Evolutionary conservation across 176 grass and related monocot species (phyloP), one percentile per base, ranked within the genome.

Genomic region (Eragrostis nindensis): DNA sequence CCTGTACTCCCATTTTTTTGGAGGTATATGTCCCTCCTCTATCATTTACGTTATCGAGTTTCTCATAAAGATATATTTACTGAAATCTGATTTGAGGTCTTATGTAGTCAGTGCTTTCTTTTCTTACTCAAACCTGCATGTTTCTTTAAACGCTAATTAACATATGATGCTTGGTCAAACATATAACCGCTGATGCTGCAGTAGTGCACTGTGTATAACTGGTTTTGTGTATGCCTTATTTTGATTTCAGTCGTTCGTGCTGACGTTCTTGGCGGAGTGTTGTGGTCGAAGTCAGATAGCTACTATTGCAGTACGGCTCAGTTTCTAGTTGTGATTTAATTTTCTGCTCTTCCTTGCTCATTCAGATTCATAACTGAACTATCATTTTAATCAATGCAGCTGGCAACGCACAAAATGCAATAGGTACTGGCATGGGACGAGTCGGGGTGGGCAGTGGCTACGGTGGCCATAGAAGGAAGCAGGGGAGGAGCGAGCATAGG

Each of bases 201-300:
- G 14, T 49, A 38, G 1, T 62, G 26, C 17, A 11, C 39, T 42
- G 27, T 52, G 11, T 79, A 44, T 79, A 19, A 68, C 46, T 11
- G 29, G 42, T 19, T 74, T 80, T 61, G 32, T 36, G 0, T 45
- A 19, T 44, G 42, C 19, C 32, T 29, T 64, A 21, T 50, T 75
- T 67, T 71, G 27, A 68, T 60, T 91, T 41, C 88, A 98, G 92
- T 98, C 95, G 66, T 98, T 98, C 86, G 89, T 98, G 76, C 82
- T 98, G 84, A 98, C 95, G 15, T 98, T 98, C 84, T 73, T 98
- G 68, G 95, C 95, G 32, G 95, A 98, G 83, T 95, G 92, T 92
- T 92, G 95, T 2, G 95, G 95, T 68, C 95, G 90, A 47, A 98
- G 95, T 81, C 95, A 98, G 83, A 98, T 98, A 67, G 92, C 90